Base-by-base conservation (phyloP, 768 basidiomycete species). In the Agaricus subrufescens region DNA sequence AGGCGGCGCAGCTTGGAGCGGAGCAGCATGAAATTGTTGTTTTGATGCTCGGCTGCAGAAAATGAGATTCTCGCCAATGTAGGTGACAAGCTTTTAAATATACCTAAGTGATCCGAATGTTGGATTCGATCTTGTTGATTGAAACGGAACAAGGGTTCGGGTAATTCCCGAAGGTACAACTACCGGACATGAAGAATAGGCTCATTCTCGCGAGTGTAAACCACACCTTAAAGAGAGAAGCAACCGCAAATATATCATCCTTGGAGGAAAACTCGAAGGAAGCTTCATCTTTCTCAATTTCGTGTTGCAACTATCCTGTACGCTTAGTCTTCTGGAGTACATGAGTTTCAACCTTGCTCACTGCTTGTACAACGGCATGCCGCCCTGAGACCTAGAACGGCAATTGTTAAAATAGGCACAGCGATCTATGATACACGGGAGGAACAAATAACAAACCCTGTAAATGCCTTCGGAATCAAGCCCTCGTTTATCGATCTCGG, bases 111-210 rank as follows among this genome's bases (percentile, higher is more conserved):
- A 60, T 91, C 88, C 0, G 86, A 84, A 65, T 93, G 84, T 61
- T 92, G 88, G 27, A 89, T 74, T 23, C 94, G 83, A 62, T 97
- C 94, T 58, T 85, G 81, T 15, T 92, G 71, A 9, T 89, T 77
- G 64, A 88, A 89, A 65, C 73, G 86, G 73, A 97, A 96, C 19
- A 97, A 76, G 3, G 94, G 91, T 64, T 97, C 94, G 1, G 94
- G 92, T 14, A 97, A 73, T 65, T 91, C 90, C 52, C 94, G 84
- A 25, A 96, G 75, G 72, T 96, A 90, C 37, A 86, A 70, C 87
- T 90, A 50, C 34, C 27, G 15, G 43, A 14, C 15, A 31, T 60
- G 37, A 63, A 23, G 25, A n/a, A 62, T 46, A 62, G 50, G 51
- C 34, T 34, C 53, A n/a, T 10, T 31, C 42, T n/a, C 15, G 43